Conservation (phyloP, 352 stramenopile genomes). For the Halophytophthora batemanensis region DNA sequence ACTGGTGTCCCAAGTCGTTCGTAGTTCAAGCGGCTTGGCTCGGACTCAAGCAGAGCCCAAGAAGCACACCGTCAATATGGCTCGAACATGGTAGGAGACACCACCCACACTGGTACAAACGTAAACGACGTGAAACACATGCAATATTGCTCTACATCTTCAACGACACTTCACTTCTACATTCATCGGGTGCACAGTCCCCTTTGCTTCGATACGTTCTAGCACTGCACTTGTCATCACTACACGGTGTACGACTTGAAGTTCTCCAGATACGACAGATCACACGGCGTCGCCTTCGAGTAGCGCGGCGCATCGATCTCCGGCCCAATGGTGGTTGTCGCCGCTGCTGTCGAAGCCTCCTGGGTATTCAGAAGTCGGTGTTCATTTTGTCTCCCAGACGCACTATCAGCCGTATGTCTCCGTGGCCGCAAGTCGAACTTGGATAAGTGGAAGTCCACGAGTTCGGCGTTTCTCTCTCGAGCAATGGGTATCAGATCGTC, state of each 20-base stretch:
- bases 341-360: not conserved
- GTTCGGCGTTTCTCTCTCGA: constrained; percentile 9
- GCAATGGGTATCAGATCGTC: constrained; percentile 6
- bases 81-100: no score
- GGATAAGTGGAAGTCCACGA: constrained; percentile 29
- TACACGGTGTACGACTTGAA: constrained; percentile 28
- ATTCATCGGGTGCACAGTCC: no score
- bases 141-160: no score
- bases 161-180: no score
- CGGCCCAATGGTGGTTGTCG: not conserved
- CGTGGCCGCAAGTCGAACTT: constrained; percentile 23
- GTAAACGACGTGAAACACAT: no score
- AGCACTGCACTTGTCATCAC: not conserved
- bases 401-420: constrained; percentile 2
- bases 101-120: no score
- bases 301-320: constrained; percentile 9
- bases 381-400: not conserved
- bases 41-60: constrained; percentile 3
- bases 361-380: constrained; percentile 10
- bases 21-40: no score
- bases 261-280: constrained; percentile 25
- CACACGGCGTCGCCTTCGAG: constrained; percentile 21
- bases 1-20: no score
- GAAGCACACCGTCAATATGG: constrained; percentile 11
- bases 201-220: no score